These are phyloP conservation scores for Chiua virens DNA, from an alignment of 768 basidiomycete genomes.

Conservation along the genomic window DNA sequence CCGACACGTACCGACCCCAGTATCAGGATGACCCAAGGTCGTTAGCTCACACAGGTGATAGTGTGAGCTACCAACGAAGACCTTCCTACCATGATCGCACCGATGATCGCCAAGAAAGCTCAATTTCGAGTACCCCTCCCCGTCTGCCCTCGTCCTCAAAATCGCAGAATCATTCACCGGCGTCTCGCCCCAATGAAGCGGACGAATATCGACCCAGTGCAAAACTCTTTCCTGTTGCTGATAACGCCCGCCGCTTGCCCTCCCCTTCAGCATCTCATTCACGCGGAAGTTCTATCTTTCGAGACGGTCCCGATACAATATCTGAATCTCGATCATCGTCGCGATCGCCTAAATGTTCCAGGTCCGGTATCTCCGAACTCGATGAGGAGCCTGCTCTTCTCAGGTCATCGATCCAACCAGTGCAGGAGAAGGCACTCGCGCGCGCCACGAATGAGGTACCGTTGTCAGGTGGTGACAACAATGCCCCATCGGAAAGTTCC, in stretches of 20 bases:
- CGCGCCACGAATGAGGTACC: constrained; percentile 10
- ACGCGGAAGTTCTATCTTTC: constrained; percentile 29
- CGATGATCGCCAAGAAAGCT: constrained; percentile 29
- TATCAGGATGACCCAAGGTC: constrained; percentile 39
- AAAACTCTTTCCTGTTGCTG: constrained; percentile 2
- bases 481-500: constrained; percentile 18
- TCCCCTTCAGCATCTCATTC: constrained; percentile 22
- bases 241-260: constrained; percentile 17
- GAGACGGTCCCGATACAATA: constrained; percentile 33
- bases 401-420: constrained; percentile 18
- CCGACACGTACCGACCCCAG: constrained; percentile 54
- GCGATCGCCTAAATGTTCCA: constrained; percentile 45
- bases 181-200: constrained; percentile 16
- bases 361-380: constrained; percentile 29
- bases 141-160: constrained; percentile 18
- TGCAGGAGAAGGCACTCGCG: constrained; percentile 39
- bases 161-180: constrained; percentile 23
- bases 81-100: constrained; percentile 23
- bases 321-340: constrained; percentile 48
- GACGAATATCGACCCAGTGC: constrained; percentile 3
- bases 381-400: constrained; percentile 19
- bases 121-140: constrained; percentile 35
- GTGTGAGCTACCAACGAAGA: constrained; percentile 25
- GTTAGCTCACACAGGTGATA: constrained; percentile 30
- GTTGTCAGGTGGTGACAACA: constrained; percentile 8